Evolutionary conservation across 2,329 filamentous ascomycete species (phyloP), one percentile per base, ranked within the genome.

Genomic region (Fonsecaea erecta): DNA sequence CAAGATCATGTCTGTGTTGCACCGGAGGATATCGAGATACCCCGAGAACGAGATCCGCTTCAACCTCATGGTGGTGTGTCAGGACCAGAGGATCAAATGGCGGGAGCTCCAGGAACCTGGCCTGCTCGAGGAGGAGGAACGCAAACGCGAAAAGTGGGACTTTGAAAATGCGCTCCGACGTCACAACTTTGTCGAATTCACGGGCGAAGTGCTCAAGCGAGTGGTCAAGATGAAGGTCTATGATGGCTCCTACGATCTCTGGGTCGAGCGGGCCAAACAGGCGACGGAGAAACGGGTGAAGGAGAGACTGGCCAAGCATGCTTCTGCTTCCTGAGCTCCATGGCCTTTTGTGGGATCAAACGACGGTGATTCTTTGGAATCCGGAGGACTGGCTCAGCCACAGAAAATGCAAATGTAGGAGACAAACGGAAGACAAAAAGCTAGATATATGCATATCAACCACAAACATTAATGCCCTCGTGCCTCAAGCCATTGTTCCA

Each of bases 141-240:
- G 86, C 74, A 97, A 96, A 86, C 85, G 95, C 59, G 84, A 84
- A 64, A 90, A 89, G 69, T 99, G 95, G 95, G 85, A 88, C 75
- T 97, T 95, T 84, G 95, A 99, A 84, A 99, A 99, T 78, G 90
- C 93, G 11, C 82, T 99, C 73, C 82, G 95, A 66, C 83, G 91
- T 72, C 94, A 97, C 78, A 99, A 99, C 78, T 99, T 99, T 81
- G 91, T 99, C 0, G 94, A 93, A 0, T 97, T 99, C 74, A 90
- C 94, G 2, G 93, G 92, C 12, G 93, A 97, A 81, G 83, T 97
- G 66, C 81, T 97, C 72, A 96, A 95, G 82, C 90, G 88, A 0
- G 94, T 97, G 3, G 90, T 92, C n/a, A 83, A 80, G 69, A 77
- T 81, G 67, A 97, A 96, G 82, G 75, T 96, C 46, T 81, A 83